Conservation (phyloP, 306 rosid species). For the Vigna reflexopilosa region DNA sequence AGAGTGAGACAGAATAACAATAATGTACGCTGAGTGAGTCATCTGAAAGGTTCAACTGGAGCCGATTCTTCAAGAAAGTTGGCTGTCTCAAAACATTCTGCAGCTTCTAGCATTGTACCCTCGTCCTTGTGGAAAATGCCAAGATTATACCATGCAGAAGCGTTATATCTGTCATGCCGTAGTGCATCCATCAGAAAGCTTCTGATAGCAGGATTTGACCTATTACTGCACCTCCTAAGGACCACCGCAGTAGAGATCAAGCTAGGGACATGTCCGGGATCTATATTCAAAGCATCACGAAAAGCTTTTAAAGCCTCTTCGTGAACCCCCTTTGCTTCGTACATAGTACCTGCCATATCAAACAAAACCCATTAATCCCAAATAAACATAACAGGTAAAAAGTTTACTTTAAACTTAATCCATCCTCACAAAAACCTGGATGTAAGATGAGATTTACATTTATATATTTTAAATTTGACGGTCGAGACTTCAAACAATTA, state of each 20-base stretch:
- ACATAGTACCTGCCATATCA: constrained; percentile 61
- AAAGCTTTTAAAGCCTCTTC: constrained; percentile 75
- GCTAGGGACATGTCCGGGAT: constrained; percentile 76
- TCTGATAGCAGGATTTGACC: constrained; percentile 54
- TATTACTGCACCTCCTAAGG: constrained; percentile 60
- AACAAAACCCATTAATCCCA: background rate
- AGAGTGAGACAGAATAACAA: constrained; percentile 23
- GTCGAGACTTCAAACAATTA: too few relatives aligned
- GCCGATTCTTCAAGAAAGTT: constrained; percentile 75
- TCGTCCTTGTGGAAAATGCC: constrained; percentile 66
- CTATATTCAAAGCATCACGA: constrained; percentile 65
- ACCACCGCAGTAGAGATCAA: constrained; percentile 72
- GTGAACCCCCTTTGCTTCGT: constrained; percentile 70
- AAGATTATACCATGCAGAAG: constrained; percentile 84
- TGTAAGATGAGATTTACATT: too few relatives aligned
- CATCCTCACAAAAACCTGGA: too few relatives aligned
- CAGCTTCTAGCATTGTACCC: constrained; percentile 67
- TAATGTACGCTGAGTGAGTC: constrained; percentile 37
- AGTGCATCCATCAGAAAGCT: constrained; percentile 84
- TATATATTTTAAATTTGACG: too few relatives aligned
- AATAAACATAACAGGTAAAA: background rate
- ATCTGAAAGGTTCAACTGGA: constrained; percentile 91
- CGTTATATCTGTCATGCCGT: constrained; percentile 68
- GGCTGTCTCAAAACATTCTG: constrained; percentile 84
- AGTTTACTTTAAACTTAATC: too few relatives aligned